Evolutionary conservation across 2,329 filamentous ascomycete genomes (phyloP).

Genomic region (Orbilia quercus): DNA sequence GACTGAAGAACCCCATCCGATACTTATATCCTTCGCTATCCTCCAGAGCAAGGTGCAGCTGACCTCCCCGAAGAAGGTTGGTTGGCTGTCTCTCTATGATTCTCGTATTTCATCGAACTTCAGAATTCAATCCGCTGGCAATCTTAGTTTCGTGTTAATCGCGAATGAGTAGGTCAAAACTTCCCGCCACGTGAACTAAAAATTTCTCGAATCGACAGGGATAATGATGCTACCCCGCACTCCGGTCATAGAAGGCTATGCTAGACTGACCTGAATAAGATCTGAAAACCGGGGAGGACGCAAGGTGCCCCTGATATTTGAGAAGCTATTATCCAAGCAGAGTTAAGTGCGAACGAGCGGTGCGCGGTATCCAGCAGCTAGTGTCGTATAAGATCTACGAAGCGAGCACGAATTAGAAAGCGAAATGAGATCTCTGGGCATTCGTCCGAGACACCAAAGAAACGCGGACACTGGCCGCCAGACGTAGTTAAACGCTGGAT

Average conservation of each 20-base stretch:
- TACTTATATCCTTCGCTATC: conserved; percentile 31
- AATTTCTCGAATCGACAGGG: conserved; percentile 27
- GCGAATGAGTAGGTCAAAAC: conserved; percentile 36
- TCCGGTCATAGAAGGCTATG: conserved; percentile 8
- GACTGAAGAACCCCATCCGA: conserved; percentile 1
- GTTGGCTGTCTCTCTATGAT: conserved; percentile 3
- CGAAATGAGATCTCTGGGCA: background rate
- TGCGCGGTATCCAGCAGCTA: conserved; percentile 13
- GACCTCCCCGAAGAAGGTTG: conserved; percentile 35
- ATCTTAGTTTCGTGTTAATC: conserved; percentile 29
- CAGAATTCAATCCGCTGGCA: conserved; percentile 19
- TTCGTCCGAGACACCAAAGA: background rate
- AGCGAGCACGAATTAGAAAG: conserved; percentile 13
- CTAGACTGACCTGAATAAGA: conserved; percentile 26
- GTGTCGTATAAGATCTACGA: conserved; percentile 25
- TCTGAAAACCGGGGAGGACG: conserved; percentile 7
- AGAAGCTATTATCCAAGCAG: conserved; percentile 16
- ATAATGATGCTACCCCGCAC: conserved; percentile 37
- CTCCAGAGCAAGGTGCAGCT: background rate
- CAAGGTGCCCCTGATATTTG: conserved; percentile 40
- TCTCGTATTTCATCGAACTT: conserved; percentile 23
- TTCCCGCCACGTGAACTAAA: conserved; percentile 24
- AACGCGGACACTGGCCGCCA: background rate
- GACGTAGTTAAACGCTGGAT: background rate
- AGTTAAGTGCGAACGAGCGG: conserved; percentile 8